Percentiles rank a stretch among this genome's conserved stretches.
Evolutionary conservation across 1,139 yeast genomes (phyloP).

Genomic region (Lizanozyma gosingica): DNA sequence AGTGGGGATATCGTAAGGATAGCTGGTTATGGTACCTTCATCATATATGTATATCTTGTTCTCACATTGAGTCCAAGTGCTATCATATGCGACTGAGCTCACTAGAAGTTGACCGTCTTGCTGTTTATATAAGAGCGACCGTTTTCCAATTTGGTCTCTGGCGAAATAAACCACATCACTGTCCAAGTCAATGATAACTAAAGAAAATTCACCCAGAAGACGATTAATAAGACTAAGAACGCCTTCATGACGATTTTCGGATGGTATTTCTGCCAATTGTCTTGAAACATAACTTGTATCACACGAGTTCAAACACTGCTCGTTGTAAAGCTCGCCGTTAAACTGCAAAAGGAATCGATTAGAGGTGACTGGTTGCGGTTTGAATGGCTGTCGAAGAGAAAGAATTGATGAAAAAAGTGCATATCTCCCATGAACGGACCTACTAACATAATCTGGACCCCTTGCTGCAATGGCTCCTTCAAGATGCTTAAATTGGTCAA

Average conservation of each 20-base stretch:
- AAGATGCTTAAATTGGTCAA: neutral
- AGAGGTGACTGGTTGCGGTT: constrained; percentile 51
- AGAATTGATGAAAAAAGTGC: constrained; percentile 60
- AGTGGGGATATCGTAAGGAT: constrained; percentile 2
- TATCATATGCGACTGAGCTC: constrained; percentile 28
- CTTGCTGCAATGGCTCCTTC: constrained; percentile 26
- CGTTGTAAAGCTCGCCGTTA: constrained; percentile 81
- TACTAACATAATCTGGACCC: constrained; percentile 44
- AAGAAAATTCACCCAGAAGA: constrained; percentile 80
- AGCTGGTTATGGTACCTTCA: neutral
- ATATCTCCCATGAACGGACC: constrained; percentile 14
- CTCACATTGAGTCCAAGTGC: neutral
- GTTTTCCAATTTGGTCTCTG: constrained; percentile 72
- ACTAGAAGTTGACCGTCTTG: constrained; percentile 28
- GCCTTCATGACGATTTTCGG: constrained; percentile 13
- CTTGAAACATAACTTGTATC: constrained; percentile 24
- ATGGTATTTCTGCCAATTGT: constrained; percentile 44
- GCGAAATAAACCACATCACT: constrained; percentile 56
- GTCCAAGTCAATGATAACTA: constrained; percentile 34
- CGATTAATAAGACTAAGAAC: constrained; percentile 19
- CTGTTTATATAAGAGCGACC: constrained; percentile 52
- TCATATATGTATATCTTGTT: neutral
- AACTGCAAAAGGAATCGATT: constrained; percentile 45
- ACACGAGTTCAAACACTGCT: constrained; percentile 31
- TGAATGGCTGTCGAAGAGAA: constrained; percentile 70